These are phyloP conservation scores for Malus fusca DNA, from an alignment of 306 rosid genomes.

Conservation along the genomic window DNA sequence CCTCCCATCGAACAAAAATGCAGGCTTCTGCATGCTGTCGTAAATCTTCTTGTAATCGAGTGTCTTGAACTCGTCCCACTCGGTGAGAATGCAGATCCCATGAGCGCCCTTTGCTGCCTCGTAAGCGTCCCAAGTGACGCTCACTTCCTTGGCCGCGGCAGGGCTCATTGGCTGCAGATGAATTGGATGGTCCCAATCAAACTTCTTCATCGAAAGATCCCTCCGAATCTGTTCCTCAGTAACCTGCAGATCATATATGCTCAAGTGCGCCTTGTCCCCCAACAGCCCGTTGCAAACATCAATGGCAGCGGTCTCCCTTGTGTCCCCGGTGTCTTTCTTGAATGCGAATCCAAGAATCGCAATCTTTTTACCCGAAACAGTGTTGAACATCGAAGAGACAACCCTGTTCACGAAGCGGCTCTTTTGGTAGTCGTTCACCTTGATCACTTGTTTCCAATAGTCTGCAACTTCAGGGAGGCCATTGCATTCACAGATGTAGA, in stretches of 20 bases:
- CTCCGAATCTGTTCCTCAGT: conserved; percentile 55
- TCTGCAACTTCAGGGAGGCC: conserved; percentile 66
- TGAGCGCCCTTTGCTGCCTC: conserved; percentile 69
- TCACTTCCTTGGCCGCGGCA: conserved; percentile 32
- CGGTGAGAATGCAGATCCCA: conserved; percentile 76
- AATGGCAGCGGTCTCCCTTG: conserved; percentile 77
- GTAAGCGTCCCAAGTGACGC: conserved; percentile 47
- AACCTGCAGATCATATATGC: conserved; percentile 61
- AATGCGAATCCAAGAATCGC: conserved; percentile 74
- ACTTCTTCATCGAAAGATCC: conserved; percentile 44
- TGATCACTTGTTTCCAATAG: conserved; percentile 75
- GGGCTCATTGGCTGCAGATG: conserved; percentile 44
- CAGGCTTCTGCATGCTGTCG: conserved; percentile 67
- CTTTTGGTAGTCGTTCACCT: conserved; percentile 82
- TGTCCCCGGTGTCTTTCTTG: conserved; percentile 78
- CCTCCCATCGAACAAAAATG: conserved; percentile 80
- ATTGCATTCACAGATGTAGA: conserved; percentile 72
- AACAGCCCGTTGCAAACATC: conserved; percentile 79
- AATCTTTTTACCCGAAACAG: conserved; percentile 72
- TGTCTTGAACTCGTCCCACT: conserved; percentile 78
- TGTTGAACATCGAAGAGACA: conserved; percentile 76
- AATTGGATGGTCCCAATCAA: conserved; percentile 57
- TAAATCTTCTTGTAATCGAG: conserved; percentile 61
- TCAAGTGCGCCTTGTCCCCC: conserved; percentile 56
- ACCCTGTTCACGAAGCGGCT: conserved; percentile 61